phyloP scores from a whole-genome alignment of 352 stramenopile species.

The Peronospora belbahrii region DNA sequence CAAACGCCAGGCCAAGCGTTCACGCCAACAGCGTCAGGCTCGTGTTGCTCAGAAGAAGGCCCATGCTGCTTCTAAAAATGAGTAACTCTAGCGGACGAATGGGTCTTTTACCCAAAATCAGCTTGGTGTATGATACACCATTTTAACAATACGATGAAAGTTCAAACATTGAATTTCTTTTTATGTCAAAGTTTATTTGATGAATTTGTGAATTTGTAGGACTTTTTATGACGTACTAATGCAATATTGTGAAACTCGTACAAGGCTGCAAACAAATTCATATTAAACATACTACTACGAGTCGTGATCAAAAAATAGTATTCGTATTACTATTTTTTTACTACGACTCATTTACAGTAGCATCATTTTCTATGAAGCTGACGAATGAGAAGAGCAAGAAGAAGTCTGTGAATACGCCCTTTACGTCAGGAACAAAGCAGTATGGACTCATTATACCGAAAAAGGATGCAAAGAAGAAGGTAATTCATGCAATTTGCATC shows the following conservation, averaged over 20 bases:
- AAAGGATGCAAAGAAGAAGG: constrained; percentile 32
- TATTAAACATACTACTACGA: not conserved
- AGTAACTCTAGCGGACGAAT: too few species aligned
- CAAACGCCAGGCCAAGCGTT: constrained; percentile 91
- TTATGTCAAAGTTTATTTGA: not conserved
- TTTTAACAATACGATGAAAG: constrained; percentile 37
- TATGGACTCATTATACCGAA: constrained; percentile 42
- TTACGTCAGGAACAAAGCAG: constrained; percentile 19
- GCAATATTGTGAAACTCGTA: too few species aligned
- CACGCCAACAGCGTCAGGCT: constrained; percentile 92
- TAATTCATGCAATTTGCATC: constrained; percentile 1
- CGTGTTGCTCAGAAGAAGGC: constrained; percentile 96
- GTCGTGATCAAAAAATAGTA: not conserved
- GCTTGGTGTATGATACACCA: too few species aligned
- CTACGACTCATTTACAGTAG: not conserved
- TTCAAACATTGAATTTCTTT: constrained; percentile 16
- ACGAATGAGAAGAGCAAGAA: constrained; percentile 31
- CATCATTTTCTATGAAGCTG: constrained; percentile 68
- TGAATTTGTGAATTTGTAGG: too few species aligned
- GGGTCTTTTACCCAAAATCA: too few species aligned
- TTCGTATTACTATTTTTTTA: not conserved
- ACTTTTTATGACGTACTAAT: too few species aligned
- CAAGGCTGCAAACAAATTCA: not conserved
- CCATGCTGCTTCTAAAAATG: constrained; percentile 53
- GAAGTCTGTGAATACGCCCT: constrained; percentile 15